phyloP scores from a whole-genome alignment of 139 green algal genomes.

The Ostreobium quekettii region DNA sequence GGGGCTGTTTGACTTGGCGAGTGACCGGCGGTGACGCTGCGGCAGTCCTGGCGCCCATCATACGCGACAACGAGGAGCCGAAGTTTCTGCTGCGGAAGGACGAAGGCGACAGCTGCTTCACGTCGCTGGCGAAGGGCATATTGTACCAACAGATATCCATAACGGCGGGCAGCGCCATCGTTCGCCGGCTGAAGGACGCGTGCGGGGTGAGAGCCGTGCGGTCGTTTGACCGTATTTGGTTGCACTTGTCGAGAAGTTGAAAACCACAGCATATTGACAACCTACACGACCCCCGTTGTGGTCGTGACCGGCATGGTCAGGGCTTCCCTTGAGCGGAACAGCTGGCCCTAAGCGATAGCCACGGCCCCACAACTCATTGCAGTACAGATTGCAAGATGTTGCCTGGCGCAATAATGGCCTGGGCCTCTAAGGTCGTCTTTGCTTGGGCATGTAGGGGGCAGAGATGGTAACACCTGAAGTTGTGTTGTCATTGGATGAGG shows the following conservation, averaged over 20 bases:
- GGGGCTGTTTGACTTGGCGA: no score
- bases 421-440: background rate
- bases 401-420: background rate
- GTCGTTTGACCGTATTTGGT: background rate
- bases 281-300: background rate
- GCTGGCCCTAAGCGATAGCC: background rate
- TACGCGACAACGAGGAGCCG: no score
- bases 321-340: background rate
- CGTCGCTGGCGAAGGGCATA: background rate
- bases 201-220: background rate
- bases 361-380: background rate
- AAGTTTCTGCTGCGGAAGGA: no score
- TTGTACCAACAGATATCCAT: background rate
- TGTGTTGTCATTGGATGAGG: background rate
- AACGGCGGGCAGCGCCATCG: background rate
- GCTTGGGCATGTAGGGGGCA: background rate
- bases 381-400: background rate
- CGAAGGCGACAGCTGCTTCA: background rate
- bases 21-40: no score
- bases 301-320: background rate
- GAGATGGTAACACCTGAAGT: constrained; percentile 3
- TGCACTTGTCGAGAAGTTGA: background rate
- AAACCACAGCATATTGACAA: background rate
- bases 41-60: no score
- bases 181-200: background rate